Evolutionary conservation across 768 basidiomycete genomes (phyloP), one percentile per base, ranked within the genome.

Genomic region (Tulasnella sp.): DNA sequence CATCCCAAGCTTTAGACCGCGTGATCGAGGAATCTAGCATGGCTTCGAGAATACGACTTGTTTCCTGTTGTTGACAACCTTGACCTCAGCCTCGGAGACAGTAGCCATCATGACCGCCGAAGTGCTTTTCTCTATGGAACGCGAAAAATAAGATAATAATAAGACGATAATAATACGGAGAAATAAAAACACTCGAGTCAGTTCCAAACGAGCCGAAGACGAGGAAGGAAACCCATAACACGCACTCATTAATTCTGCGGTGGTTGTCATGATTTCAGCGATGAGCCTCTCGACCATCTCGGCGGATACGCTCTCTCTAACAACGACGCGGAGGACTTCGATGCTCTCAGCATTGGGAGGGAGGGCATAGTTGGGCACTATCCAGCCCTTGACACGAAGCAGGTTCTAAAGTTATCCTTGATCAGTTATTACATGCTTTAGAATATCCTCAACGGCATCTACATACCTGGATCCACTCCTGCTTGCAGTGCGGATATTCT

Each of bases 231-330:
- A 4, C 24, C 2, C 17, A 9, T 44, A 7, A 30, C 11, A 70
- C 74, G 58, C 59, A 76, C 77, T 68, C 11, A 70, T 68, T 27
- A 92, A 73, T 4, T 74, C 70, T 66, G 86, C 79, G 0, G 84
- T 85, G 27, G 87, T 69, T 65, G 83, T 80, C 27, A 89, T 71
- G 48, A 91, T 73, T 61, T 92, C 88, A 2, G 70, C 70, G 21
- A 91, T 70, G 22, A 92, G 76, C 56, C 80, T 76, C 62, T 84
- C 82, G 45, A 83, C 63, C 53, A 85, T 73, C 78, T 83, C 78
- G 65, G 76, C 78, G 54, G 75, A 80, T 45, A 82, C 68, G 0
- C 76, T 79, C 66, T 80, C 79, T 27, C 80, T 73, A 17, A 82
- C 74, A 50, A 82, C 81, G 38, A 81, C 78, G 52, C 81, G 76